Evolutionary conservation across 768 basidiomycete genomes (phyloP).

Genomic region (Macrolepiota albuminosa): DNA sequence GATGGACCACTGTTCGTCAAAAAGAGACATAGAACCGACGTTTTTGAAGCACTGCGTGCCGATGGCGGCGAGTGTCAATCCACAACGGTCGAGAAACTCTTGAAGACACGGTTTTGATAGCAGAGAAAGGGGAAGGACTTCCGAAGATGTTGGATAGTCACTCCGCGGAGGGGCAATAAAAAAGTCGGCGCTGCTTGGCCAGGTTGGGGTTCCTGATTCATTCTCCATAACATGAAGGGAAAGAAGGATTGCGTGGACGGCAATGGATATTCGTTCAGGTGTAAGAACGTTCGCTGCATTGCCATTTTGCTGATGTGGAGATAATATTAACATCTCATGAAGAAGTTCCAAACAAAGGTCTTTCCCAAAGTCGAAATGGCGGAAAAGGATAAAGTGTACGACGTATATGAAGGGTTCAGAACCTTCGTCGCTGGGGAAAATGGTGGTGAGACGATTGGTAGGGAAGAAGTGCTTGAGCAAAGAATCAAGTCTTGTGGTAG

Average conservation of each 20-base stretch:
- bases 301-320: slow-evolving; percentile 35
- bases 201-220: slow-evolving; percentile 63
- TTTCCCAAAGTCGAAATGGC: slow-evolving; percentile 80
- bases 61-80: slow-evolving; percentile 51
- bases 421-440: slow-evolving; percentile 69
- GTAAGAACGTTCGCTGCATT: slow-evolving; percentile 43
- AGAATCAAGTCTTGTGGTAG: slow-evolving; percentile 72
- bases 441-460: slow-evolving; percentile 46
- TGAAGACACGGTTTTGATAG: slow-evolving; percentile 62
- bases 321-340: slow-evolving; percentile 55
- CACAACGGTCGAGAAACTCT: slow-evolving; percentile 66
- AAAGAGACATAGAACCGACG: slow-evolving; percentile 73
- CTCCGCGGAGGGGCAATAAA: slow-evolving; percentile 42
- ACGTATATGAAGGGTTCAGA: slow-evolving; percentile 75
- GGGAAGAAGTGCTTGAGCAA: slow-evolving; percentile 80
- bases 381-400: slow-evolving; percentile 76
- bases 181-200: slow-evolving; percentile 79
- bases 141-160: slow-evolving; percentile 71
- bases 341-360: slow-evolving; percentile 79
- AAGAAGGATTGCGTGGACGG: slow-evolving; percentile 70
- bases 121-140: slow-evolving; percentile 50
- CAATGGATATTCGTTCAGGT: slow-evolving; percentile 71
- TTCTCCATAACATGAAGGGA: slow-evolving; percentile 70
- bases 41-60: slow-evolving; percentile 54
- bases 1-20: slow-evolving; percentile 80